Conservation (phyloP, 257 asterid species). For the Nicotiana tabacum region DNA sequence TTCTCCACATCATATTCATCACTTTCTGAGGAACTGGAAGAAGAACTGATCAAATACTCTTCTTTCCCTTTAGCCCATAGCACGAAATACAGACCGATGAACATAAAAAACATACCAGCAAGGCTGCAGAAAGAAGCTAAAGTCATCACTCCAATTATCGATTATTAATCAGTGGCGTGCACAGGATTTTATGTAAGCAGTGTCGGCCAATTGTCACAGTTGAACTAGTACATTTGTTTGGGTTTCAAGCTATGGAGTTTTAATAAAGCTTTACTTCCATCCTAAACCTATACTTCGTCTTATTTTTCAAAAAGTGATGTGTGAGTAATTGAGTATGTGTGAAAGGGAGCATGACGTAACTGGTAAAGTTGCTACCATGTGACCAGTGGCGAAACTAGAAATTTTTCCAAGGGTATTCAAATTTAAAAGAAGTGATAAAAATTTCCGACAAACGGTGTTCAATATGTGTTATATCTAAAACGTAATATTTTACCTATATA, state of each 20-base stretch:
- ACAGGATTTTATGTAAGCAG: background rate
- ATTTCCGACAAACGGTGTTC: too few species aligned
- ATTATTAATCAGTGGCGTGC: background rate
- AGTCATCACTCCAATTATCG: too few species aligned
- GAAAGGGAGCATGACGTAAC: too few species aligned
- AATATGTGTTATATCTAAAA: too few species aligned
- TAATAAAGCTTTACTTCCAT: background rate
- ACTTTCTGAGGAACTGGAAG: background rate
- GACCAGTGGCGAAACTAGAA: too few species aligned
- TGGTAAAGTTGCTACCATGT: too few species aligned
- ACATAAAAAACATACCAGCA: conserved; percentile 79
- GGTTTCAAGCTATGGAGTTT: background rate
- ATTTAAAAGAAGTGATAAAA: too few species aligned
- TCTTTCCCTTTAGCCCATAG: conserved; percentile 87
- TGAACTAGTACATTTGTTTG: background rate
- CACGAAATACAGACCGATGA: conserved; percentile 67
- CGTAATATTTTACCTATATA: too few species aligned
- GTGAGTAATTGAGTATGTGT: too few species aligned
- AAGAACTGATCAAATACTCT: conserved; percentile 3
- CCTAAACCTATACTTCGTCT: background rate
- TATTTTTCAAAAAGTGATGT: too few species aligned
- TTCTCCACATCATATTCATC: conserved; percentile 50
- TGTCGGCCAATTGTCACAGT: background rate
- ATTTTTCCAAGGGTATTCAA: too few species aligned
- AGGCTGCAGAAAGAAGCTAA: conserved; percentile 31